Evolutionary conservation across 2,329 filamentous ascomycete genomes (phyloP).

Genomic region (Arthrobotrys iridis): DNA sequence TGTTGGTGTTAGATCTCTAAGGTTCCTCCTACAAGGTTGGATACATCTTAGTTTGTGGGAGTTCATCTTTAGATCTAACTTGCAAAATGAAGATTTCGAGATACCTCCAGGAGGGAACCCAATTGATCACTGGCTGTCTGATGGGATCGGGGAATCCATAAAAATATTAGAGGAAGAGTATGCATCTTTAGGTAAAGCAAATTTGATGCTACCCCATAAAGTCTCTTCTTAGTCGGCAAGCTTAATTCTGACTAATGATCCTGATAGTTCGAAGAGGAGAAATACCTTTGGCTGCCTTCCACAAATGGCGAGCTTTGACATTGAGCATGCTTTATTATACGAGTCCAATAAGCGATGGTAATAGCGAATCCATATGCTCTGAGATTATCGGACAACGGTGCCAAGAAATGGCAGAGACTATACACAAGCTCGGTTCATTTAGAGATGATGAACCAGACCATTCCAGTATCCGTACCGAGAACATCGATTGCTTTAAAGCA

Average conservation of each 20-base stretch:
- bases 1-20: not conserved
- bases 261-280: not conserved
- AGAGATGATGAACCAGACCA: not conserved
- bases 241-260: no score
- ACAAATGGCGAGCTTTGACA: slow-evolving; percentile 15
- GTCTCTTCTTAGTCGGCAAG: no score
- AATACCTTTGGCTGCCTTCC: not conserved
- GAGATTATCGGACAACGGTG: not conserved
- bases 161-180: not conserved
- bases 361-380: no score
- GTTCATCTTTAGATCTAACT: not conserved
- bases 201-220: not conserved
- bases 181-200: not conserved
- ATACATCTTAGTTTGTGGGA: slow-evolving; percentile 1
- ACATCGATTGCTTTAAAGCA: not conserved
- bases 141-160: not conserved
- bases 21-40: slow-evolving; percentile 9
- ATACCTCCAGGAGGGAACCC: not conserved
- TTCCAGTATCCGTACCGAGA: not conserved
- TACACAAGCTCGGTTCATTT: not conserved
- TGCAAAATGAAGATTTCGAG: not conserved
- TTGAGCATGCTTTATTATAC: not conserved
- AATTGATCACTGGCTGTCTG: not conserved
- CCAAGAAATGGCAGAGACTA: slow-evolving; percentile 6
- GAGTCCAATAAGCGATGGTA: not conserved